Evolutionary conservation across 306 rosid genomes (phyloP).

Genomic region (Vigna angularis): DNA sequence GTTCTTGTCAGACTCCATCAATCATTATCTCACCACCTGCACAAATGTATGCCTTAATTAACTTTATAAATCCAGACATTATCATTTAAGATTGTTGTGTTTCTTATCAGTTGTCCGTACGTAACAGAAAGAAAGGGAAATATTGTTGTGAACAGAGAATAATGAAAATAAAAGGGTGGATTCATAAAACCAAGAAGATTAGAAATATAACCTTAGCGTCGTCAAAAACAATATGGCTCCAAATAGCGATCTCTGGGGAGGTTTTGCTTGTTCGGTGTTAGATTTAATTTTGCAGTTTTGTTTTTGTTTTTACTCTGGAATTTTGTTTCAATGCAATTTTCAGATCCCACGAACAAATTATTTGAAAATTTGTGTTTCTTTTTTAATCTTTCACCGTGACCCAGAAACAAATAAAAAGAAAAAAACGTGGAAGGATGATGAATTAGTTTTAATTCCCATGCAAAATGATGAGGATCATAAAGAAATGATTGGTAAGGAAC

Average conservation of each 20-base stretch:
- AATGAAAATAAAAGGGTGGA: neutral
- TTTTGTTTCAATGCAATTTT: neutral
- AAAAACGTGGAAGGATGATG: neutral
- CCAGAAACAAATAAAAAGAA: neutral
- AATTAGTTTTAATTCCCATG: neutral
- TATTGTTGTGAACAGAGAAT: neutral
- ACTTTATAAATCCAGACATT: conserved; percentile 18
- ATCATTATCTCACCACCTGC: conserved; percentile 42
- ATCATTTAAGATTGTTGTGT: neutral
- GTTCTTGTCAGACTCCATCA: conserved; percentile 63
- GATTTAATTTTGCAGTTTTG: neutral
- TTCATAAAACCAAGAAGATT: neutral
- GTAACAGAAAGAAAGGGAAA: neutral
- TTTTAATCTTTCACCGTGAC: neutral
- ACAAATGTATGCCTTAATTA: neutral
- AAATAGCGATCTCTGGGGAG: neutral
- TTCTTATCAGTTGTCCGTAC: neutral
- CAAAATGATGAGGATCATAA: too few relatives aligned
- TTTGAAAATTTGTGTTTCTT: neutral
- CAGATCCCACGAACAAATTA: neutral
- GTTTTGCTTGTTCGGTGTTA: neutral
- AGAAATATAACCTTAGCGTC: neutral
- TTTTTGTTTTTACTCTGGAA: neutral
- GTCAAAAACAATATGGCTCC: neutral
- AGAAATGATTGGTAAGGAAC: too few relatives aligned